These are phyloP conservation scores for Escallonia herrerae DNA, from an alignment of 129 eudicot genomes.

Conservation along the genomic window DNA sequence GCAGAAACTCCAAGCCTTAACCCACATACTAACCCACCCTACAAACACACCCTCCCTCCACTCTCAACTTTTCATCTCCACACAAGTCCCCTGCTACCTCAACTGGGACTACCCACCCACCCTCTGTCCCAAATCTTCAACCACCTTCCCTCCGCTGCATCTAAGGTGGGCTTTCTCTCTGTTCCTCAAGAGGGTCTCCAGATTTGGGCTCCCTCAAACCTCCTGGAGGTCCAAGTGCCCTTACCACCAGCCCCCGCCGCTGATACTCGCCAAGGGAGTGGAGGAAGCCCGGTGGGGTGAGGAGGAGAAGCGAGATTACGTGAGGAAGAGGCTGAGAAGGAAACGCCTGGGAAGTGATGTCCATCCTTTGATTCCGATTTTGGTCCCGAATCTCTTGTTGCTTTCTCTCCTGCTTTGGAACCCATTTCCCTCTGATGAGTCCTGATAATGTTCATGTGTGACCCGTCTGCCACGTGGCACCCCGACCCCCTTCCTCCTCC, in stretches of 20 bases:
- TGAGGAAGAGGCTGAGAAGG: conserved; percentile 41
- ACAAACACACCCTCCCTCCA: conserved; percentile 75
- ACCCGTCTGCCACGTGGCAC: no score
- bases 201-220: conserved; percentile 41
- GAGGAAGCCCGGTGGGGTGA: conserved; percentile 69
- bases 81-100: conserved; percentile 68
- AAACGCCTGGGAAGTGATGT: conserved; percentile 33
- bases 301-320: conserved; percentile 45
- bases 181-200: conserved; percentile 47
- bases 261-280: conserved; percentile 68
- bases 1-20: conserved; percentile 47
- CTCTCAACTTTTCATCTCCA: conserved; percentile 67
- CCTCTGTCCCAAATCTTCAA: conserved; percentile 31
- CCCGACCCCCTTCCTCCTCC: no score
- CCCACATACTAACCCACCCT: conserved; percentile 72
- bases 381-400: conserved; percentile 66
- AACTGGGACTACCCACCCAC: conserved; percentile 86
- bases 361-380: conserved; percentile 65
- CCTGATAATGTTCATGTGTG: background rate
- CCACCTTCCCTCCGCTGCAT: conserved; percentile 7
- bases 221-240: conserved; percentile 91
- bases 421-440: conserved; percentile 31
- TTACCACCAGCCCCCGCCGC: conserved; percentile 61
- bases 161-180: conserved; percentile 49
- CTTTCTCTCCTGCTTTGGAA: conserved; percentile 63